Evolutionary conservation across 2,329 filamentous ascomycete genomes (phyloP).

Genomic region (Paraconiothyrium sp.): DNA sequence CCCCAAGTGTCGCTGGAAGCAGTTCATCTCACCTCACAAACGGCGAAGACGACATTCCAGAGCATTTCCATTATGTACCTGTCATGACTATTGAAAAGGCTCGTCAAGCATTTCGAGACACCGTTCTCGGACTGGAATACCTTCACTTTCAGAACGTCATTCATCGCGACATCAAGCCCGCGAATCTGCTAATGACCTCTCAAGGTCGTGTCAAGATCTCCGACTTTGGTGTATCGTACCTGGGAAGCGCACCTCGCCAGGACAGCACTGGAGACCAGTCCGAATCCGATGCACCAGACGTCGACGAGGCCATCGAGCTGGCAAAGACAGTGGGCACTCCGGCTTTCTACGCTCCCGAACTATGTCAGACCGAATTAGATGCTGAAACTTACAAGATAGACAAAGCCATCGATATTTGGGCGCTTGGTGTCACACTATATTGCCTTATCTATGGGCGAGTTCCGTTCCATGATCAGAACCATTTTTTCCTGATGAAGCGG

Average conservation of each 20-base stretch:
- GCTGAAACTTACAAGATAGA: slow-evolving; percentile 77
- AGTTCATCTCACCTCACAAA: slow-evolving; percentile 65
- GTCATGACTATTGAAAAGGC: slow-evolving; percentile 88
- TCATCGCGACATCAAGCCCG: slow-evolving; percentile 65
- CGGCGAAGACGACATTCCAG: slow-evolving; percentile 69
- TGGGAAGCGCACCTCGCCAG: slow-evolving; percentile 86
- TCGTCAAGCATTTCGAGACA: slow-evolving; percentile 87
- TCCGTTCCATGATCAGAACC: slow-evolving; percentile 90
- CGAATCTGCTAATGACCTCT: slow-evolving; percentile 87
- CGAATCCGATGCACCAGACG: slow-evolving; percentile 84
- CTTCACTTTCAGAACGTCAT: slow-evolving; percentile 67
- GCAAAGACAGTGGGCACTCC: slow-evolving; percentile 98
- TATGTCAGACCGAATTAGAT: slow-evolving; percentile 86
- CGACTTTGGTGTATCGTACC: slow-evolving; percentile 97
- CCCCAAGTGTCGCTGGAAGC: slow-evolving; percentile 83
- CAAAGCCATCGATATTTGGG: slow-evolving; percentile 97
- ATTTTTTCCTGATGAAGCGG: slow-evolving; percentile 88
- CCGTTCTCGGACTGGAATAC: slow-evolving; percentile 91
- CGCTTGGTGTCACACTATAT: slow-evolving; percentile 93
- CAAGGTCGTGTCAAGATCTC: slow-evolving; percentile 95
- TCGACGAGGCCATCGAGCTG: slow-evolving; percentile 94
- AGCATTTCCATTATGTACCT: slow-evolving; percentile 92
- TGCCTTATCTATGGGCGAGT: slow-evolving; percentile 94
- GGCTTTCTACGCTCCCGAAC: slow-evolving; percentile 95
- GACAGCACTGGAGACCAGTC: slow-evolving; percentile 76